phyloP scores from a whole-genome alignment of 139 green algal genomes.

The Picochlorum sp. region DNA sequence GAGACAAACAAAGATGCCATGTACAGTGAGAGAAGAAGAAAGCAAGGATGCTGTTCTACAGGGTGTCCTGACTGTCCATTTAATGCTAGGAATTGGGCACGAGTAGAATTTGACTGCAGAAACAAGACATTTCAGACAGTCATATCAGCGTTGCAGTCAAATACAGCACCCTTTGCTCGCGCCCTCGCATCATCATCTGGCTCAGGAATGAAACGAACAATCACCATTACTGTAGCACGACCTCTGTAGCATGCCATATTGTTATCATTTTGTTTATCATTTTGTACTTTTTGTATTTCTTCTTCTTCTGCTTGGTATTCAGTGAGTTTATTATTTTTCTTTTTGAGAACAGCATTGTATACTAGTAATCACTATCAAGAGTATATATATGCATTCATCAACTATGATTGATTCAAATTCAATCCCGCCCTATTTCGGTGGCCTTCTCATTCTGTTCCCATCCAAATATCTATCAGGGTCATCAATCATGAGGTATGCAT shows the following conservation, averaged over 20 bases:
- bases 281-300: not conserved
- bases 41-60: slow-evolving; percentile 2
- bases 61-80: not conserved
- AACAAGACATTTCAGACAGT: not conserved
- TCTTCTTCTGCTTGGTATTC: not conserved
- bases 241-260: not conserved
- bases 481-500: slow-evolving; percentile 28
- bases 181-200: too few relatives aligned
- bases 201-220: too few relatives aligned
- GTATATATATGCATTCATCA: too few relatives aligned
- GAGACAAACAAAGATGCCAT: not conserved
- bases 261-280: not conserved
- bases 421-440: not conserved
- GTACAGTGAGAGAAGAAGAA: not conserved
- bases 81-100: not conserved
- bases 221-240: not conserved
- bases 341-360: too few relatives aligned
- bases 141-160: not conserved
- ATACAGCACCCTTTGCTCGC: not conserved
- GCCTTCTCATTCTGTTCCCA: slow-evolving; percentile 3
- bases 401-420: too few relatives aligned
- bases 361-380: too few relatives aligned
- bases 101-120: slow-evolving; percentile 4
- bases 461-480: slow-evolving; percentile 33
- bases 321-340: too few relatives aligned